These are phyloP conservation scores for Ceratocystis colombiana DNA, from an alignment of 2,329 filamentous ascomycete genomes.

Conservation along the genomic window DNA sequence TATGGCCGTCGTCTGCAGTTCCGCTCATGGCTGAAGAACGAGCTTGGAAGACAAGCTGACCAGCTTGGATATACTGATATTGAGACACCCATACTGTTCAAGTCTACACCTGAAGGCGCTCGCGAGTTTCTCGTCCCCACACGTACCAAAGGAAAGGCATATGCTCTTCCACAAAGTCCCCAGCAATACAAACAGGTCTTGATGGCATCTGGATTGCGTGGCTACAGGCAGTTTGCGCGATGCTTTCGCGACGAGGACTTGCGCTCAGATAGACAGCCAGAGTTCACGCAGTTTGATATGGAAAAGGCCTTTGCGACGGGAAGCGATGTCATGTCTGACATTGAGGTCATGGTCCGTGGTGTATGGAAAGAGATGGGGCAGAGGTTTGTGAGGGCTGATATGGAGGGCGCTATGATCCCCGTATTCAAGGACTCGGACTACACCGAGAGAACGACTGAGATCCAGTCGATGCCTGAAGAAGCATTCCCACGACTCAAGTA, in stretches of 20 bases:
- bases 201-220: conserved; percentile 75
- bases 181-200: conserved; percentile 98
- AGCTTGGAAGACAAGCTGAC: conserved; percentile 45
- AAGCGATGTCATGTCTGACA: conserved; percentile 53
- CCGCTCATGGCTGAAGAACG: conserved; percentile 50
- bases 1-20: conserved; percentile 60
- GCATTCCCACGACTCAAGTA: conserved; percentile 58
- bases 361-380: conserved; percentile 45
- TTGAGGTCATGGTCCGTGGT: conserved; percentile 44
- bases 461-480: conserved; percentile 29
- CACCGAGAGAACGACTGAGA: conserved; percentile 5
- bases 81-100: conserved; percentile 91
- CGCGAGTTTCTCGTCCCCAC: conserved; percentile 92
- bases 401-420: conserved; percentile 31
- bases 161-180: conserved; percentile 88
- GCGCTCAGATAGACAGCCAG: conserved; percentile 83
- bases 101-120: conserved; percentile 92
- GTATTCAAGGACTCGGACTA: conserved; percentile 26
- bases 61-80: conserved; percentile 60
- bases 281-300: conserved; percentile 93
- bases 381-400: conserved; percentile 32
- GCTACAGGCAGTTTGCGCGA: conserved; percentile 85
- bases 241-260: conserved; percentile 95
- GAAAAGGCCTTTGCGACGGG: conserved; percentile 81
- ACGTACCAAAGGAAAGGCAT: conserved; percentile 62